Conservation (phyloP, 139 green algal species). For the Micractinium conductrix region DNA sequence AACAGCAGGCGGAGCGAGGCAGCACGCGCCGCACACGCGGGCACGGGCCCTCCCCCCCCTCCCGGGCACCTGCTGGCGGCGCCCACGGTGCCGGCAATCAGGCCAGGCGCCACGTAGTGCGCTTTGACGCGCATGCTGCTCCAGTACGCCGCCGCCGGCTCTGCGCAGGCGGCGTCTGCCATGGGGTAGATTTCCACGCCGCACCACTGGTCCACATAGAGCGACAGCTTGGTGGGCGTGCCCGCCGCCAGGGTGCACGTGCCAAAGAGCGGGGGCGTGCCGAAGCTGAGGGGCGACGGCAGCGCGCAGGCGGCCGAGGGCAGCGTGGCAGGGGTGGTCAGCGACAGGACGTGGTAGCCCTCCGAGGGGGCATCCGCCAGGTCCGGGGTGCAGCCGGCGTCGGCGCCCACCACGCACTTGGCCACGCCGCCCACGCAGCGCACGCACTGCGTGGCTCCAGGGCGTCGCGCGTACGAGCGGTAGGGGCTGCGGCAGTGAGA, state of each 20-base stretch:
- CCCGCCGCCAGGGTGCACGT: not conserved
- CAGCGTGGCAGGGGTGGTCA: not conserved
- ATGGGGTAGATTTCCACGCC: slow-evolving; percentile 2
- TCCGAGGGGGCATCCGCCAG: not conserved
- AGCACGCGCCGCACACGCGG: not conserved
- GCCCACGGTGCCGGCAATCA: not conserved
- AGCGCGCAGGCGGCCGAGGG: not conserved
- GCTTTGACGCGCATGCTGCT: not conserved
- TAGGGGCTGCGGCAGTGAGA: not conserved
- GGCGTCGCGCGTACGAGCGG: not conserved
- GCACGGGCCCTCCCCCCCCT: not conserved
- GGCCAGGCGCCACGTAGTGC: not conserved
- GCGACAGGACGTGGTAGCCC: slow-evolving; percentile 6
- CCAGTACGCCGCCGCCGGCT: not conserved
- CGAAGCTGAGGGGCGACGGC: not conserved
- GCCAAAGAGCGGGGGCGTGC: not conserved
- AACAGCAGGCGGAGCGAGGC: not conserved
- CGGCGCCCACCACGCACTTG: not conserved
- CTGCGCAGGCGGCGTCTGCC: slow-evolving; percentile 4
- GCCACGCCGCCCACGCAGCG: slow-evolving; percentile 13
- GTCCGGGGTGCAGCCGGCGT: not conserved
- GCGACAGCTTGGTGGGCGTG: not conserved
- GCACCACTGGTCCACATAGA: slow-evolving; percentile 16
- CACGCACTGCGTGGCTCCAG: slow-evolving; percentile 15
- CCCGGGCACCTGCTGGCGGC: not conserved